Base-by-base conservation (phyloP, 352 stramenopile species). In the Pythium myriotylum region DNA sequence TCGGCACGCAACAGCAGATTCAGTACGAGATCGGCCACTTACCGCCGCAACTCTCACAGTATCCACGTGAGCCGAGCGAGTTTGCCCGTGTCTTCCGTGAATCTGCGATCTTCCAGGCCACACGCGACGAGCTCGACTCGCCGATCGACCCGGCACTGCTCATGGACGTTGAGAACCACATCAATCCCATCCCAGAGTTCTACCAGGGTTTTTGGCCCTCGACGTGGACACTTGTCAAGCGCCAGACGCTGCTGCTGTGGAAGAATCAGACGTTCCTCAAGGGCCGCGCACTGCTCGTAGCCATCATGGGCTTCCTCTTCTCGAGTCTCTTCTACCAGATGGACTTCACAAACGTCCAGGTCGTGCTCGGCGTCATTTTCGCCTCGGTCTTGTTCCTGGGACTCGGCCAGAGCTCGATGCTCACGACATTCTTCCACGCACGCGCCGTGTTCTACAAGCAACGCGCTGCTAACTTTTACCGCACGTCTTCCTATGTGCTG, bases 71-170 rank as follows among this genome's bases (percentile, higher is more conserved):
- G 22, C 59, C 69, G 13, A 71, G 68, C 24, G 77, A 88, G 26
- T 89, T 85, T 43, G 76, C 80, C 0, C 65, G 65, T 41, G 47
- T 74, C 4, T 88, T 83, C 51, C 46, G 55, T 1, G 14, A 66
- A 5, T 89, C 77, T 0, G 46, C 49, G 1, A 61, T 84, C 20
- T 87, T 79, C 61, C 58, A 72, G 16, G 35, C 40, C 12, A 68
- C 53, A 12, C 46, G 91, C 14, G 90, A 86, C 0, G 84, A 96
- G 62, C 75, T 96, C 12, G 80, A 84, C 29, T 73, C 81, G 9
- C 72, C 96, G 13, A 97, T 97, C 67, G 80, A 98, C 65, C 78
- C 97, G 22, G 68, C 95, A 8, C 78, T 97, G 37, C 29, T 97
- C 8, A 60, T 97, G 27, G 84, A 92, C 65, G 77, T 91, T 14